Percentiles rank a stretch among this genome's conserved stretches.
phyloP scores from a whole-genome alignment of 2,329 filamentous ascomycete genomes.

The Alternaria panax region DNA sequence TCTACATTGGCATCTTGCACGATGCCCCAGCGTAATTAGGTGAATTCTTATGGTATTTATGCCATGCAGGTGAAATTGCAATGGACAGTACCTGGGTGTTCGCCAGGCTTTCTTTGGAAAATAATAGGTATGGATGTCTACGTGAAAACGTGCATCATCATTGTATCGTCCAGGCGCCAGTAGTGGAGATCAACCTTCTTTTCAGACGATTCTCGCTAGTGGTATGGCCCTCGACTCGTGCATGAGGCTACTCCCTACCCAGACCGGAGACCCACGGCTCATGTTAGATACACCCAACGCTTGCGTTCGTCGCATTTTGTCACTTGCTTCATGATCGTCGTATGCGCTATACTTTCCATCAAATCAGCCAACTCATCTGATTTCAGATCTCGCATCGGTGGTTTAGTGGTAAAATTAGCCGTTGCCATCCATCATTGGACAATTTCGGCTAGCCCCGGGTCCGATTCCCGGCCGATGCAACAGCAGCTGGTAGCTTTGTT shows the following conservation, averaged over 20 bases:
- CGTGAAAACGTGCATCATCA: neutral
- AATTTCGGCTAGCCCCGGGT: constrained; percentile 28
- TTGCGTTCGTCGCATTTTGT: no score
- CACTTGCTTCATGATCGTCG: no score
- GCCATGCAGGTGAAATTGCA: neutral
- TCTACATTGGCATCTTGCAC: neutral
- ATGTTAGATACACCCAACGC: rapidly evolving
- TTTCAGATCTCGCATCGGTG: constrained; percentile 18
- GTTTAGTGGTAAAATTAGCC: constrained; percentile 34
- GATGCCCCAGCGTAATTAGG: neutral
- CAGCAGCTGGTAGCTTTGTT: neutral
- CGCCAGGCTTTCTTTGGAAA: neutral
- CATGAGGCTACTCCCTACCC: neutral
- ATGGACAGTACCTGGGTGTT: neutral
- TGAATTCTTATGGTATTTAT: neutral
- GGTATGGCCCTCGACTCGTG: neutral
- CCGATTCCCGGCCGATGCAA: constrained; percentile 18
- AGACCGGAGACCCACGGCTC: neutral
- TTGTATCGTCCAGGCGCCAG: neutral
- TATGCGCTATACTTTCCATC: no score
- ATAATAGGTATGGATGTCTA: no score
- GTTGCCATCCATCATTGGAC: constrained; percentile 20
- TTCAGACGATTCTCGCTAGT: neutral
- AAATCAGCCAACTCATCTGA: neutral
- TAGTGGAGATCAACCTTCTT: neutral